phyloP scores from a whole-genome alignment of 2,329 filamentous ascomycete species.

The Byssothecium circinans region DNA sequence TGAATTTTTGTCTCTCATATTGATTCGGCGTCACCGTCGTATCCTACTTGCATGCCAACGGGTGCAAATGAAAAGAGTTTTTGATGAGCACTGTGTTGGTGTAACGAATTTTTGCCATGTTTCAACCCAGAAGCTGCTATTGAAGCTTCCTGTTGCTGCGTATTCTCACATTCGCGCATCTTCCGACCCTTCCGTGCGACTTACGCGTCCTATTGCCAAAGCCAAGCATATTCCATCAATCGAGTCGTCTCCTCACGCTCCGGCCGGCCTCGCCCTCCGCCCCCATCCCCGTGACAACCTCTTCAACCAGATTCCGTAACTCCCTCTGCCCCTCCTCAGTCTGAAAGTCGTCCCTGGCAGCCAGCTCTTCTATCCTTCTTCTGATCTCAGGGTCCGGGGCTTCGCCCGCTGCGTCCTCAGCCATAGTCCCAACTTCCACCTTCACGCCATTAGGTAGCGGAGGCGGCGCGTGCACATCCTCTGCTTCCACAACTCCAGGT shows the following conservation, averaged over 20 bases:
- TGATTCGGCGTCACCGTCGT: too few species aligned
- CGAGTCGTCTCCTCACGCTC: slow-evolving; percentile 39
- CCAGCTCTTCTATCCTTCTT: slow-evolving; percentile 84
- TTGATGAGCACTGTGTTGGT: too few species aligned
- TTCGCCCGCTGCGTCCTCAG: slow-evolving; percentile 54
- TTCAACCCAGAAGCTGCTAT: too few species aligned
- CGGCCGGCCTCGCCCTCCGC: slow-evolving; percentile 60
- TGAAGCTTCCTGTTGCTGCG: too few species aligned
- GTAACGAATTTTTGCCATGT: too few species aligned
- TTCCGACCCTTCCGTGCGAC: too few species aligned
- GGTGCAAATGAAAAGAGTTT: too few species aligned
- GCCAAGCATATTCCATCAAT: slow-evolving; percentile 27
- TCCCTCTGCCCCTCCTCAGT: slow-evolving; percentile 77
- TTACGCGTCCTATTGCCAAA: too few species aligned
- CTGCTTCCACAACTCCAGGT: slow-evolving; percentile 20
- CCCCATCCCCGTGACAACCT: slow-evolving; percentile 71
- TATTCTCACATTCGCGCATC: too few species aligned
- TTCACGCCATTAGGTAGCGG: slow-evolving; percentile 74
- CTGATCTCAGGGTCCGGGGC: slow-evolving; percentile 81
- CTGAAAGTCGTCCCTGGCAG: slow-evolving; percentile 79
- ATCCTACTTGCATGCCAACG: too few species aligned
- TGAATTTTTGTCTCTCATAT: too few species aligned
- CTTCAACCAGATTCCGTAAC: slow-evolving; percentile 75
- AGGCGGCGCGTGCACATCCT: slow-evolving; percentile 51
- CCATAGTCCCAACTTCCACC: slow-evolving; percentile 76